Evolutionary conservation across 1,284 basidiomycete genomes (phyloP), one percentile per base, ranked within the genome.

Genomic region (Boletus semigastroideus): DNA sequence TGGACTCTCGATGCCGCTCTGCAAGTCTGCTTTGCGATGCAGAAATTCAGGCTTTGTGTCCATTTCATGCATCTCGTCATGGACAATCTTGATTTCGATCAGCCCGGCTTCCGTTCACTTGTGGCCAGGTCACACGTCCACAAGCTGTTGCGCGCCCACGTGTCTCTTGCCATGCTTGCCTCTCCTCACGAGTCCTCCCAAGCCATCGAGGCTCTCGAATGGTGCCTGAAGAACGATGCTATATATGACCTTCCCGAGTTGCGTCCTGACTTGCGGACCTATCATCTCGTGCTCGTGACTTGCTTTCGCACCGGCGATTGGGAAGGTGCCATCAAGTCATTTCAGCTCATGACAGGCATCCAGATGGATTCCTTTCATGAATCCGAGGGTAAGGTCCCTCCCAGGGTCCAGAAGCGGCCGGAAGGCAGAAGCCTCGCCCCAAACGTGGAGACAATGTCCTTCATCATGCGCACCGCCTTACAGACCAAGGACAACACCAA

Each of bases 331-430:
- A 64, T 72, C 41, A 74, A 75, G 46, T 70, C 78, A 13, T 86
- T 87, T 64, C 80, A 86, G 56, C 68, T 86, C 54, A 82, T 88
- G 80, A 82, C 84, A 5, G 86, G 86, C 5, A 80, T 79, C 59
- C 75, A 76, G 53, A 62, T 65, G 4, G 70, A 76, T 49, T 79
- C 82, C 56, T 81, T 86, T 62, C 68, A 74, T 63, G 78, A 78
- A 51, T 75, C 74, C n/a, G 63, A 72, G 12, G 61, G 63, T 8
- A 53, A 59, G 41, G 48, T 41, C 5, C 73, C 58, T 25, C 59
- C 77, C 5, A 66, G 66, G 48, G 59, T 73, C 11, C 74, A 78
- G 54, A 65, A 67, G 55, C 71, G 74, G 22, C 67, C 70, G 9
- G 46, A 64, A n/a, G 76, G 76, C 16, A 70, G 73, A 50, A 76